Evolutionary conservation across 768 basidiomycete genomes (phyloP).

Genomic region (Punctularia strigosozonata): DNA sequence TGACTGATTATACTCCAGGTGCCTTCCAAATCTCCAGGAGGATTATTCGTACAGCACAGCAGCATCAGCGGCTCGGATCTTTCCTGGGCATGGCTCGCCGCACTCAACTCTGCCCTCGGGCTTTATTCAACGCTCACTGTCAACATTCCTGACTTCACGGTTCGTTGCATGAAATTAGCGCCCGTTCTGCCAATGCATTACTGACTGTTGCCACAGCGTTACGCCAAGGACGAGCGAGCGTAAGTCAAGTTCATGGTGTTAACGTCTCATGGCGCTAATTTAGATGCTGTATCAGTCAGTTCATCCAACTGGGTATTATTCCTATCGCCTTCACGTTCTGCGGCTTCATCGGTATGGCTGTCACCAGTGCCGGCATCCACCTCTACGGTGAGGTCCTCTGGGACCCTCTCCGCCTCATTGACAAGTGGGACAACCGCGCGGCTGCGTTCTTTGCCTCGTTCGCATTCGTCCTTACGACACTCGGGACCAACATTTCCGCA

Average conservation of each 20-base stretch:
- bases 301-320: slow-evolving; percentile 63
- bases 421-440: slow-evolving; percentile 76
- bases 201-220: slow-evolving; percentile 31
- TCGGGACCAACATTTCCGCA: slow-evolving; percentile 68
- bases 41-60: slow-evolving; percentile 43
- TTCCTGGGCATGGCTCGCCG: slow-evolving; percentile 72
- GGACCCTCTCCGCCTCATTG: slow-evolving; percentile 70
- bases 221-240: slow-evolving; percentile 58
- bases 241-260: slow-evolving; percentile 18
- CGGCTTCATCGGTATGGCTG: slow-evolving; percentile 71
- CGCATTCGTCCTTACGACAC: slow-evolving; percentile 59
- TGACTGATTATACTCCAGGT: too few relatives aligned
- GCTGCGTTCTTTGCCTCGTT: slow-evolving; percentile 78
- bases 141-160: slow-evolving; percentile 82
- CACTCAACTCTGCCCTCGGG: slow-evolving; percentile 68
- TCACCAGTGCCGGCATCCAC: slow-evolving; percentile 62
- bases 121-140: slow-evolving; percentile 62
- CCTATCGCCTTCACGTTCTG: slow-evolving; percentile 67
- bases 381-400: slow-evolving; percentile 59
- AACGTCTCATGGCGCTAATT: not conserved
- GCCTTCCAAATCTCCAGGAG: slow-evolving; percentile 34
- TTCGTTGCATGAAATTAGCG: slow-evolving; percentile 10
- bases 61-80: slow-evolving; percentile 39
- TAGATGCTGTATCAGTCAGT: slow-evolving; percentile 35
- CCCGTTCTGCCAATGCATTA: not conserved